phyloP scores from a whole-genome alignment of 2,329 filamentous ascomycete genomes.

The Aspergillus cejpii region DNA sequence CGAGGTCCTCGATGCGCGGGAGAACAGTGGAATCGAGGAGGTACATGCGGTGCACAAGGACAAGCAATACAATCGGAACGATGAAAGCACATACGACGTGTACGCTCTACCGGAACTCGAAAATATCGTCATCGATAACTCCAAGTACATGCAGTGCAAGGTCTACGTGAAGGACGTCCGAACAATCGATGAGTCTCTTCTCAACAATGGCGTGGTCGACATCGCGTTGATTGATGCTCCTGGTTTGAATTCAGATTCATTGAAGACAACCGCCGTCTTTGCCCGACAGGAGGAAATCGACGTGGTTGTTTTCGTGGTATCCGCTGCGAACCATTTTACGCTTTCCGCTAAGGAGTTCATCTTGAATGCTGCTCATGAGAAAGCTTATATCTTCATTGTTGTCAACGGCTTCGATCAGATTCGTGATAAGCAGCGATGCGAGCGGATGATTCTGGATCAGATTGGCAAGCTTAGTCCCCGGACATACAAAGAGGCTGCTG shows the following conservation, averaged over 20 bases:
- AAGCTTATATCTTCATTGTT: constrained; percentile 98
- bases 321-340: constrained; percentile 95
- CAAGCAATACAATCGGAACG: constrained; percentile 70
- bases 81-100: constrained; percentile 90
- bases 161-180: constrained; percentile 90
- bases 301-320: constrained; percentile 96
- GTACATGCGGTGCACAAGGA: constrained; percentile 91
- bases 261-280: constrained; percentile 96
- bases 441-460: constrained; percentile 90
- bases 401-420: constrained; percentile 97
- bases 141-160: constrained; percentile 88
- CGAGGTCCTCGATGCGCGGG: constrained; percentile 84
- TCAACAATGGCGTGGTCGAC: constrained; percentile 96
- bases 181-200: constrained; percentile 80
- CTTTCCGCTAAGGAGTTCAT: constrained; percentile 98
- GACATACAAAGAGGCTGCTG: constrained; percentile 84
- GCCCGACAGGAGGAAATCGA: constrained; percentile 97
- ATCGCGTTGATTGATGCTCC: constrained; percentile 96
- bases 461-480: constrained; percentile 79
- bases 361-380: constrained; percentile 87
- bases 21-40: constrained; percentile 87
- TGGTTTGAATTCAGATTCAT: constrained; percentile 88
- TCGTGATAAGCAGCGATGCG: constrained; percentile 79
- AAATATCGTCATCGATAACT: constrained; percentile 81
- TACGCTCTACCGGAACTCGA: constrained; percentile 73